Percentiles rank a stretch among this genome's conserved stretches.
phyloP scores from a whole-genome alignment of 2,329 filamentous ascomycete genomes.

The Immersiporthe knoxdaviesiana region DNA sequence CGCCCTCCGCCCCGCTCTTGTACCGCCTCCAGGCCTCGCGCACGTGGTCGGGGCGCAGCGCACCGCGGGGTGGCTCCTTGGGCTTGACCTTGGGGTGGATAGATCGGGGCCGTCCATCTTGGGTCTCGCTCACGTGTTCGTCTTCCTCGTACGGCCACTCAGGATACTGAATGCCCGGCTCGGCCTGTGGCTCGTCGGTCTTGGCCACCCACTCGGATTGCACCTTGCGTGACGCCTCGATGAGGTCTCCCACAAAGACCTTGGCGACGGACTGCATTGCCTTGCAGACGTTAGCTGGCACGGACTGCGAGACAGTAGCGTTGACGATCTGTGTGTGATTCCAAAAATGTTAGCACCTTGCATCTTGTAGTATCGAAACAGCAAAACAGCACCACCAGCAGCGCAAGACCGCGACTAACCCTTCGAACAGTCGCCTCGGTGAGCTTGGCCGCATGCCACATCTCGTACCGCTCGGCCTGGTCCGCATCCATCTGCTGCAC shows the following conservation, averaged over 20 bases:
- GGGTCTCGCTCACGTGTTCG: slow-evolving; percentile 30
- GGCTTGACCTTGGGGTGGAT: slow-evolving; percentile 41
- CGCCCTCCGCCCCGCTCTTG: slow-evolving; percentile 64
- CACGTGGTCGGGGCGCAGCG: slow-evolving; percentile 74
- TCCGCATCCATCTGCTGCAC: slow-evolving; percentile 66
- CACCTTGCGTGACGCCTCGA: slow-evolving; percentile 71
- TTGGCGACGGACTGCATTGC: slow-evolving; percentile 79
- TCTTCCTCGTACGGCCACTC: slow-evolving; percentile 41
- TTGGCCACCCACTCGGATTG: slow-evolving; percentile 72
- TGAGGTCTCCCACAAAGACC: slow-evolving; percentile 75
- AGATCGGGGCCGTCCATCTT: slow-evolving; percentile 30
- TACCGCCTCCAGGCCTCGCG: slow-evolving; percentile 74
- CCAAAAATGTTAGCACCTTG: slow-evolving; percentile 17
- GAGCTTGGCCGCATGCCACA: slow-evolving; percentile 71
- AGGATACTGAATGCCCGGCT: slow-evolving; percentile 44
- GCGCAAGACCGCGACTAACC: slow-evolving; percentile 46
- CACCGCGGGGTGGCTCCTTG: slow-evolving; percentile 50
- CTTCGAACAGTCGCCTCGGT: slow-evolving; percentile 70
- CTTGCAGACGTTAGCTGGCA: slow-evolving; percentile 72
- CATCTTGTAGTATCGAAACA: not conserved
- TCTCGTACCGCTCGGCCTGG: slow-evolving; percentile 71
- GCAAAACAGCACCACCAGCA: too few relatives aligned
- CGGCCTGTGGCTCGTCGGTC: slow-evolving; percentile 59
- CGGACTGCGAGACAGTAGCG: slow-evolving; percentile 78
- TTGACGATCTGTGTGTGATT: slow-evolving; percentile 66